A percentile compares a stretch with the other conserved stretches of the same genome.
phyloP scores from a whole-genome alignment of 1,284 basidiomycete genomes.

The Pascua guehoae region DNA sequence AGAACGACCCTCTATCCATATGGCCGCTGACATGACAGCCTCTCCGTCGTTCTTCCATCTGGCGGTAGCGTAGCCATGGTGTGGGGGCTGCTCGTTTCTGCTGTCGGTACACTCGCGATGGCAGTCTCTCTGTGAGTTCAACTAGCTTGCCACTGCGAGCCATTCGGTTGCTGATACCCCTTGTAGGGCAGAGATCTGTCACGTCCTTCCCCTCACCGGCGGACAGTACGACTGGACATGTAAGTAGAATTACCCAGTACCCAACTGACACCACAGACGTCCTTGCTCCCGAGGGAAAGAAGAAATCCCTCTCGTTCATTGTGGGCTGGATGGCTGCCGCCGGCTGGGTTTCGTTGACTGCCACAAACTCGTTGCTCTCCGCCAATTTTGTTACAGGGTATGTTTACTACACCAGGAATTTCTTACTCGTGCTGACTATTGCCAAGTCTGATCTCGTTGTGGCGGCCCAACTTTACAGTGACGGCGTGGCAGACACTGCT shows the following conservation, averaged over 20 bases:
- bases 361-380: conserved; percentile 30
- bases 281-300: conserved; percentile 1
- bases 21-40: neutral
- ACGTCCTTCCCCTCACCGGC: conserved; percentile 21
- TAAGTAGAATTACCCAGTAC: neutral
- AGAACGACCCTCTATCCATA: too few species aligned
- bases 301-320: conserved; percentile 9
- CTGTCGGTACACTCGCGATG: conserved; percentile 29
- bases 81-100: conserved; percentile 42
- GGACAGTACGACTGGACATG: conserved; percentile 44
- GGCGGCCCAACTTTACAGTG: conserved; percentile 5
- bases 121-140: conserved; percentile 24
- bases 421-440: too few species aligned
- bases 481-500: conserved; percentile 14
- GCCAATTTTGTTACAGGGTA: conserved; percentile 31
- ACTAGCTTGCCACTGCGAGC: neutral
- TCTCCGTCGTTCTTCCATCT: conserved; percentile 29
- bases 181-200: conserved; percentile 12
- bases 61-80: conserved; percentile 41
- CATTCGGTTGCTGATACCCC: neutral
- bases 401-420: neutral
- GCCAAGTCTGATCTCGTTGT: conserved; percentile 8
- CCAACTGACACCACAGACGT: conserved; percentile 5
- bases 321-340: conserved; percentile 18
- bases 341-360: conserved; percentile 48